Base-by-base conservation (phyloP, 2,329 filamentous ascomycete genomes). In the Monosporascus ibericus region DNA sequence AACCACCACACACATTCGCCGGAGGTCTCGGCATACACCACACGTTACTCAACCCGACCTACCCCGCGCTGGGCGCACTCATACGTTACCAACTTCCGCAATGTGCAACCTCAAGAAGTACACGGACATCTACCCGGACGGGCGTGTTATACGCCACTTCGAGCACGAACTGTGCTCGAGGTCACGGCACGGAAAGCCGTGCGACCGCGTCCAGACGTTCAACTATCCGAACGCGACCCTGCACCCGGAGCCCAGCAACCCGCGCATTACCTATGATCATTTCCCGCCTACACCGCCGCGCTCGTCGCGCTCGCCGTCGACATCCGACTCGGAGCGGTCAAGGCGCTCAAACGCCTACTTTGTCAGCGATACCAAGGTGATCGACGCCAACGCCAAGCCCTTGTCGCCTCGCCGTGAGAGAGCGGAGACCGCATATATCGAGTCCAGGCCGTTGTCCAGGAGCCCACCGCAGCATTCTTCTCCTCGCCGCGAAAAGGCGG, bases 41-140 rank as follows among this genome's bases (percentile, higher is more conserved):
- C 53, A 50, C 48, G 44, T 64, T 37, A 50, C 59, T 27, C 63
- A 65, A 54, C 58, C 54, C 25, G 56, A 58, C 25, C 61, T 51
- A 48, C 63, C 57, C 48, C 59, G 55, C 58, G 60, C 38, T 51
- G 62, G 59, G 55, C 55, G 57, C 54, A 63, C 64, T 58, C 60
- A 57, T 49, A 62, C 51, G 18, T 54, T 58, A 52, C 47, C 49
- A 51, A 73, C 68, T 48, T 11, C 24, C 42, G 20, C 42, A 30
- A 81, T 81, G 78, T 81, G 78, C 67, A 71, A 72, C 56, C 75
- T 71, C 54, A 70, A 77, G 60, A 57, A 75, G 48, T 77, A 72
- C 68, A 68, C 73, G 36, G 74, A 75, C 62, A 61, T 73, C 60
- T 72, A 74, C 69, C 70, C 75, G 3, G 73, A 79, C 63, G 75